phyloP scores from a whole-genome alignment of 495 filamentous ascomycete genomes.

The Astrothelium macrocarpum region DNA sequence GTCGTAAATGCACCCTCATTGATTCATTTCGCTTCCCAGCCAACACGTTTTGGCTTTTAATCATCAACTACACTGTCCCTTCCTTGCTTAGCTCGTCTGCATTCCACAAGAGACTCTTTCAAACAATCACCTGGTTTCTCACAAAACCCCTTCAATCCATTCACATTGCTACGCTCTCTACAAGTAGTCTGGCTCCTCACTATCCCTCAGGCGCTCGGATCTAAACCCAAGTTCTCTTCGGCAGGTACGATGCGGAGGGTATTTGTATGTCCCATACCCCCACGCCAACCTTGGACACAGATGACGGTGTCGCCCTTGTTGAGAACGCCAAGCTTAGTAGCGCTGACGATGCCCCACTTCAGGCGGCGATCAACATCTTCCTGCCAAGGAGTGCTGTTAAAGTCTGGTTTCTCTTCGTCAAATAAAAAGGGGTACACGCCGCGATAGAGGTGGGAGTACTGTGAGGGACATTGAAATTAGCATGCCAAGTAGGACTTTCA shows the following conservation, averaged over 20 bases:
- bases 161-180: not conserved
- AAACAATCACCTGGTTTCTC: not conserved
- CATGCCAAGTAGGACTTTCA: conserved; percentile 15
- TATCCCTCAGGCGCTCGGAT: conserved; percentile 23
- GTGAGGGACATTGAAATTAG: conserved; percentile 8
- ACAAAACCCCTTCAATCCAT: not conserved
- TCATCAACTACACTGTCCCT: not conserved
- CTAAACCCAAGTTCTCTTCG: conserved; percentile 32
- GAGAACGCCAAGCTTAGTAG: conserved; percentile 74
- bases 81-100: not conserved
- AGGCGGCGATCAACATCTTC: conserved; percentile 95
- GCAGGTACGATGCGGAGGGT: conserved; percentile 47
- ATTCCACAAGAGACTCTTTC: not conserved
- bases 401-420: conserved; percentile 87
- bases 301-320: conserved; percentile 75
- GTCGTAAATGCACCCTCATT: not conserved
- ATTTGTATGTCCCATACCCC: conserved; percentile 97
- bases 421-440: conserved; percentile 97
- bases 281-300: conserved; percentile 96
- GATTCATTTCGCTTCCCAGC: not conserved
- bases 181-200: not conserved
- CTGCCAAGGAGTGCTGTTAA: conserved; percentile 81
- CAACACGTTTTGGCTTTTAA: not conserved
- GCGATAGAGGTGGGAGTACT: conserved; percentile 90
- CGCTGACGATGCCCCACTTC: conserved; percentile 84